Base-by-base conservation (phyloP, 1,284 basidiomycete species). In the Coriolopsis trogii region DNA sequence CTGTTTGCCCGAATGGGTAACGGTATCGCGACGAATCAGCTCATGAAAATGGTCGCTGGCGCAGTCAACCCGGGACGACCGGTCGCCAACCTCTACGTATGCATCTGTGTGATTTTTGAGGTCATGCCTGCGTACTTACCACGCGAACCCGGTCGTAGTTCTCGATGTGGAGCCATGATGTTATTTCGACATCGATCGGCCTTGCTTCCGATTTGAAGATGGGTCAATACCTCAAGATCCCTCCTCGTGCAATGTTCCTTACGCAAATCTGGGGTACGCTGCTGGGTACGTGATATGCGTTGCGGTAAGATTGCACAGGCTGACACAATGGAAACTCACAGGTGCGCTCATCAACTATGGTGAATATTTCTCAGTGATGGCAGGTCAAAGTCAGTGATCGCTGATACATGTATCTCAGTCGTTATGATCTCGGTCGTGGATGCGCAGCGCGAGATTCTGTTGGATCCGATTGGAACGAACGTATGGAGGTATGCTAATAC, bases 141-240 rank as follows among this genome's bases (percentile, higher is more conserved):
- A 59, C n/a, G n/a, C 4, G 30, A 15, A n/a, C 3, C 18, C 8
- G 18, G 9, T 2, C 37, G 9, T 25, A 83, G 81, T 83, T 83
- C 67, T 78, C 80, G 0, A 82, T 82, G 80, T 82, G 81, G 81
- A 82, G 80, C 58, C 80, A 84, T 56, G 81, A 82, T 57, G 77
- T 82, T 33, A 70, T 84, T 3, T 63, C 70, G 0, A 79, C 75
- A n/a, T 80, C 79, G 4, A 76, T 84, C 51, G 63, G 67, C 45
- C 67, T 84, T 55, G 75, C 78, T 24, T 65, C 76, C 53, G 78
- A 90, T 63, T 73, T 91, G 42, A 91, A 91, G 70, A 75, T 91
- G 55, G 87, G 86, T 3, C 87, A 90, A 63, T 90, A 91, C 69
- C 69, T 87, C 51, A 90, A 91, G 73, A 79, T 91, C 44, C 86